Conservation (phyloP, 192 early-diverging fungal species). For the Coemansia sp. region DNA sequence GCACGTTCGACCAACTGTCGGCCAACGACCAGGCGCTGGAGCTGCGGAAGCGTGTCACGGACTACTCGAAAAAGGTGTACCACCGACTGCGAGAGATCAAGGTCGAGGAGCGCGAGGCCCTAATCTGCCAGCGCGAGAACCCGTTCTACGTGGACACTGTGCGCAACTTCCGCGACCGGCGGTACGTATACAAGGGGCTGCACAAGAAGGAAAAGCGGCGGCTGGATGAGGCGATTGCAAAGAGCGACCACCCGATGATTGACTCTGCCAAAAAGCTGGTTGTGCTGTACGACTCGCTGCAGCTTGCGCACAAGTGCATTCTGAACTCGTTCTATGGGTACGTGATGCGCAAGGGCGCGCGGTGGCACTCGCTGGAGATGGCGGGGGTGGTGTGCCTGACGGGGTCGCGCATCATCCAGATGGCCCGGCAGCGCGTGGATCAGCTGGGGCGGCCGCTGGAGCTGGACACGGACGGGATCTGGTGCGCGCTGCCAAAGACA, state of each 20-base stretch:
- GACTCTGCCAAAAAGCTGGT: constrained; percentile 90
- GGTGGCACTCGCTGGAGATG: constrained; percentile 99
- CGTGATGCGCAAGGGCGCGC: constrained; percentile 97
- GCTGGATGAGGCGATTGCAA: constrained; percentile 63
- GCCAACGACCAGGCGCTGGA: constrained; percentile 65
- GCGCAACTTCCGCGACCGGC: constrained; percentile 90
- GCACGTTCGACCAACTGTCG: constrained; percentile 67
- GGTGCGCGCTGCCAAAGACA: constrained; percentile 89
- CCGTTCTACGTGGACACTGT: constrained; percentile 99
- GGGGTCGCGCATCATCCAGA: constrained; percentile 94
- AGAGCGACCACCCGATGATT: constrained; percentile 64
- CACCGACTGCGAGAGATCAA: constrained; percentile 77
- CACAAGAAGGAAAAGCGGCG: constrained; percentile 90
- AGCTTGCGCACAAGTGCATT: constrained; percentile 97
- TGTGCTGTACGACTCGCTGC: constrained; percentile 94
- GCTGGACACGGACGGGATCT: constrained; percentile 98
- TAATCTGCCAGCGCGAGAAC: constrained; percentile 96
- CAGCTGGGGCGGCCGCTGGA: constrained; percentile 91
- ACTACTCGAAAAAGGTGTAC: constrained; percentile 89
- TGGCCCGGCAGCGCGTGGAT: constrained; percentile 90
- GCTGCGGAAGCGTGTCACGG: constrained; percentile 75
- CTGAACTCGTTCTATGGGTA: constrained; percentile 97
- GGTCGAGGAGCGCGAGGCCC: constrained; percentile 77
- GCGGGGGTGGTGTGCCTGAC: constrained; percentile 97
- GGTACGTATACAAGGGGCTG: constrained; percentile 96